Conservation (phyloP, 192 early-diverging fungal genomes). For the Globomyces pollinis-pini region DNA sequence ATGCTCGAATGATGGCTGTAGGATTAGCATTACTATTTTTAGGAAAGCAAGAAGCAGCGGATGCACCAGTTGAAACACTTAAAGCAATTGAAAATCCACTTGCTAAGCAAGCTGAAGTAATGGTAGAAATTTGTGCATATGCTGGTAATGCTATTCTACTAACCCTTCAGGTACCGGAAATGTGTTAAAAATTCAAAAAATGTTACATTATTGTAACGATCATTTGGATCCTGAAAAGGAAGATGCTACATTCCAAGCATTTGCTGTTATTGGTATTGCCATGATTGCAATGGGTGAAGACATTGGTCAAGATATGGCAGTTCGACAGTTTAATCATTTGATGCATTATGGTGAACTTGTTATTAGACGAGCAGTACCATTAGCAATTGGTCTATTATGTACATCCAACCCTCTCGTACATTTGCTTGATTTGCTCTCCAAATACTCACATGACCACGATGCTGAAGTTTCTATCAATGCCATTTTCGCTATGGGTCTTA, state of each 20-base stretch:
- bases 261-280: constrained; percentile 92
- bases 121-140: constrained; percentile 86
- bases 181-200: constrained; percentile 91
- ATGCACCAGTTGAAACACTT: constrained; percentile 86
- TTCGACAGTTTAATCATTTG: constrained; percentile 92
- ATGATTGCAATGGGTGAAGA: constrained; percentile 97
- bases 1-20: constrained; percentile 86
- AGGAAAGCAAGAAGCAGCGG: constrained; percentile 82
- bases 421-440: constrained; percentile 91
- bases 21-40: constrained; percentile 85
- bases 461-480: constrained; percentile 88
- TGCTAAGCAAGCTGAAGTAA: constrained; percentile 75
- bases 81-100: constrained; percentile 92
- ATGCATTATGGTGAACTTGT: constrained; percentile 99
- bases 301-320: constrained; percentile 90
- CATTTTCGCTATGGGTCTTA: constrained; percentile 97
- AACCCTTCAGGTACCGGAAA: no score
- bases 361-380: constrained; percentile 87
- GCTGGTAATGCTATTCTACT: no score
- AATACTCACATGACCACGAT: constrained; percentile 99
- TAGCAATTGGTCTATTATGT: constrained; percentile 90
- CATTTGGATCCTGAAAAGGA: constrained; percentile 85
- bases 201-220: constrained; percentile 94
- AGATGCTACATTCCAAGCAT: constrained; percentile 81
- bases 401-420: constrained; percentile 90